phyloP scores from a whole-genome alignment of 345 rosid genomes.

The Acer campestre region DNA sequence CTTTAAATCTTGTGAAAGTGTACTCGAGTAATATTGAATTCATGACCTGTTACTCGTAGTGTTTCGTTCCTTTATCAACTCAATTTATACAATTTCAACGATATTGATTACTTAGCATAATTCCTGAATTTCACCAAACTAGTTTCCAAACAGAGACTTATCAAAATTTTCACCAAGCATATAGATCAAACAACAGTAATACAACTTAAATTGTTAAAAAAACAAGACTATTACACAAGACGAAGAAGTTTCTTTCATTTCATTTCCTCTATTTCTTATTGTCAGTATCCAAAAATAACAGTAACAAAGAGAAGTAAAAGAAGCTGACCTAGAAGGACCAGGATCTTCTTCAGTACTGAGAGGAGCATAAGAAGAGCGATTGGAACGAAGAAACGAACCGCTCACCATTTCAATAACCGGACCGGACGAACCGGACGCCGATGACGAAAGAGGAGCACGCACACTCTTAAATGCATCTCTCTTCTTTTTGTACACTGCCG shows the following conservation, averaged over 20 bases:
- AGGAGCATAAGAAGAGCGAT: constrained; percentile 54
- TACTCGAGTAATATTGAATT: neutral
- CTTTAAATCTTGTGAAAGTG: too few species aligned
- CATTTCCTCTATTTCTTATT: neutral
- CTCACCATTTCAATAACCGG: constrained; percentile 66
- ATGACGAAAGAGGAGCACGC: constrained; percentile 49
- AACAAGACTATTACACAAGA: neutral
- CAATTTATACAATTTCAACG: neutral
- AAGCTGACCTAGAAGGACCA: constrained; percentile 43
- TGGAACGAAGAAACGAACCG: constrained; percentile 51
- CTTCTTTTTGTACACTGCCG: constrained; percentile 48
- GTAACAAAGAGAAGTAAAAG: neutral
- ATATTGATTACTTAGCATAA: neutral
- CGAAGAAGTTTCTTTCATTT: neutral
- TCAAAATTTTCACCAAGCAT: too few species aligned
- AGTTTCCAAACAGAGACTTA: neutral
- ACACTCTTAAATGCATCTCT: constrained; percentile 70
- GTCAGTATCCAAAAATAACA: neutral
- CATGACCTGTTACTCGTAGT: neutral
- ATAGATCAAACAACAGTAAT: neutral
- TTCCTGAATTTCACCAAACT: too few species aligned
- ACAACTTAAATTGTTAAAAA: neutral
- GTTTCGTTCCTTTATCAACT: neutral
- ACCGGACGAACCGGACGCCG: constrained; percentile 49
- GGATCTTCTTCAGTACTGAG: constrained; percentile 62